These are phyloP conservation scores for Houttuynia cordata DNA, from an alignment of 164 flowering plant species.

Conservation along the genomic window DNA sequence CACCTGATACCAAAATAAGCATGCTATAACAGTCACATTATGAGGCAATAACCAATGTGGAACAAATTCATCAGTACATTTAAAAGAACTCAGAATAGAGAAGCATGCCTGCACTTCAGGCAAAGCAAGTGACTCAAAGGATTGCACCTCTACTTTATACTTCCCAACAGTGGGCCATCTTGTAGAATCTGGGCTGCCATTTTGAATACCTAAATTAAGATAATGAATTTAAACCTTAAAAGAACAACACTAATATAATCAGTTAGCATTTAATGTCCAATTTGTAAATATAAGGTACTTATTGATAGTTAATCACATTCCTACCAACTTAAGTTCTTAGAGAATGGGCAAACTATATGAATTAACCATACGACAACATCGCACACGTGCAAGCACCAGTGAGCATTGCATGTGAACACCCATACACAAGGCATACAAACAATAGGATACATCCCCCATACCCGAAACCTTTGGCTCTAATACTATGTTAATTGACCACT, in stretches of 20 bases:
- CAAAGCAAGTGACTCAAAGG: conserved; percentile 75
- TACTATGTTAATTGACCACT: too few species aligned
- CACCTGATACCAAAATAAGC: conserved; percentile 26
- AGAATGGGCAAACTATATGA: too few species aligned
- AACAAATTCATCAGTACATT: background rate
- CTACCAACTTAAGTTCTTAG: too few species aligned
- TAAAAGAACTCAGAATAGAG: background rate
- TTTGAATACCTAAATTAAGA: conserved; percentile 2
- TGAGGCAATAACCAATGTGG: background rate
- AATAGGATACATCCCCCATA: too few species aligned
- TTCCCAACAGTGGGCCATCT: conserved; percentile 83
- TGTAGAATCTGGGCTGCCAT: conserved; percentile 48
- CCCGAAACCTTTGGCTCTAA: too few species aligned
- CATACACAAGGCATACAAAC: too few species aligned
- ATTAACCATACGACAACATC: too few species aligned
- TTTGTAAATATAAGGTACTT: too few species aligned
- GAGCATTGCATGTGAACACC: too few species aligned
- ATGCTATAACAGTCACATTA: background rate
- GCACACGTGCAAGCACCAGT: too few species aligned
- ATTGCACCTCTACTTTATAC: conserved; percentile 66
- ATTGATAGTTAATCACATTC: too few species aligned
- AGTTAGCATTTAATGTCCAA: background rate
- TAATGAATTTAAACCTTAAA: background rate
- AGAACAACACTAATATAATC: background rate
- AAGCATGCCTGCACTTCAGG: conserved; percentile 71